Conservation (phyloP, 805 yeast genomes). For the Kazachstania viticola region DNA sequence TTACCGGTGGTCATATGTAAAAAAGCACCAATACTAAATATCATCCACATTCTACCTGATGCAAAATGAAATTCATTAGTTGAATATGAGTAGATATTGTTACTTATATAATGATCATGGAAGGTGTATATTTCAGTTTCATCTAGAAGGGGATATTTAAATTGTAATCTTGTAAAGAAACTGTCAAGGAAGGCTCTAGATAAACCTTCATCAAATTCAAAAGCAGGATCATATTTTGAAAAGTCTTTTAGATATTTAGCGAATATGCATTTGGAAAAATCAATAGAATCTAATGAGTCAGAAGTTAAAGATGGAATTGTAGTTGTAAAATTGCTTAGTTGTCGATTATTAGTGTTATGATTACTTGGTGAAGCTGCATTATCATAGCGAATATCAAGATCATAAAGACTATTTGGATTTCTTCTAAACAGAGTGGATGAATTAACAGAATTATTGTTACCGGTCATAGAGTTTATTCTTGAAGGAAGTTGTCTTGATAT, state of each 20-base stretch:
- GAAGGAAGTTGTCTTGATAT: not conserved
- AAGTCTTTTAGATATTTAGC: conserved; percentile 37
- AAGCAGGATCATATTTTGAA: conserved; percentile 37
- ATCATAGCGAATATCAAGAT: too few species aligned
- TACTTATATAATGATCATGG: conserved; percentile 37
- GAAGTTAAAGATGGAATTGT: conserved; percentile 8
- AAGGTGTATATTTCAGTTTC: conserved; percentile 41
- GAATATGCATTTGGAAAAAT: conserved; percentile 32
- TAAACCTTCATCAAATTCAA: conserved; percentile 38
- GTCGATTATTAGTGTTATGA: not conserved
- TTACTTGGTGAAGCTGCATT: not conserved
- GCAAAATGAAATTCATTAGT: conserved; percentile 35
- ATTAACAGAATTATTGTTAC: not conserved
- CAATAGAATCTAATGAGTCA: conserved; percentile 30
- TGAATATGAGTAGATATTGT: conserved; percentile 29
- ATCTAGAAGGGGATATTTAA: conserved; percentile 45
- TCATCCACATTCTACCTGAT: conserved; percentile 45
- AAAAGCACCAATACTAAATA: conserved; percentile 41
- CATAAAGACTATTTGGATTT: not conserved
- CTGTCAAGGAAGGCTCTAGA: conserved; percentile 41
- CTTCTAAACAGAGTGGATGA: not conserved
- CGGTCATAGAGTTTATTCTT: not conserved
- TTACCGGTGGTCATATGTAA: conserved; percentile 45
- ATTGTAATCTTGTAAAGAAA: conserved; percentile 43
- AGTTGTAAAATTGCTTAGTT: too few species aligned